These are phyloP conservation scores for Aspergillus intermedius DNA, from an alignment of 2,329 filamentous ascomycete species.

Conservation along the genomic window DNA sequence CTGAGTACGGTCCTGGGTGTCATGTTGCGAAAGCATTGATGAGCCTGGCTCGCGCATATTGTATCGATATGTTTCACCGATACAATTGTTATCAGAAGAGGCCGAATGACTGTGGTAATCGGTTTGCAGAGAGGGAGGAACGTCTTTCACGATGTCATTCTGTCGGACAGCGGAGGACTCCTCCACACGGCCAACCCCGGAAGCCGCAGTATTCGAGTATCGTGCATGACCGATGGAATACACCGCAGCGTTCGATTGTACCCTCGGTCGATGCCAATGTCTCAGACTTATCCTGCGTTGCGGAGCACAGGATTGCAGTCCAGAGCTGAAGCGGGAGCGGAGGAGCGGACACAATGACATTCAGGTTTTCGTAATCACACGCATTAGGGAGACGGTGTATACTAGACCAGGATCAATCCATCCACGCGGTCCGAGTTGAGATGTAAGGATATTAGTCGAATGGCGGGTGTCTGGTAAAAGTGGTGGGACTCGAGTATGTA, in stretches of 20 bases:
- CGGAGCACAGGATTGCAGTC: conserved; percentile 18
- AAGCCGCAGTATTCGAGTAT: conserved; percentile 3
- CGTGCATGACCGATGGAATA: conserved; percentile 8
- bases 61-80: not conserved
- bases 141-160: not conserved
- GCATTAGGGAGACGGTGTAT: conserved; percentile 12
- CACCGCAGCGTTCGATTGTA: conserved; percentile 3
- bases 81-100: not conserved
- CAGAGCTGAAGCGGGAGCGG: conserved; percentile 23
- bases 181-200: not conserved
- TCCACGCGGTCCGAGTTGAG: not conserved
- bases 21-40: too few relatives aligned
- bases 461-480: too few relatives aligned
- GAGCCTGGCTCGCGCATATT: not conserved
- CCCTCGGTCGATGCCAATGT: conserved; percentile 18
- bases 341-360: conserved; percentile 31
- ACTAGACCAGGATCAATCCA: not conserved
- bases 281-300: conserved; percentile 12
- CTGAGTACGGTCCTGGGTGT: too few relatives aligned
- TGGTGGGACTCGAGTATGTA: too few relatives aligned
- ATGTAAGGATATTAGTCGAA: not conserved
- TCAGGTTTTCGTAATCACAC: conserved; percentile 21
- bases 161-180: not conserved
- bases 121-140: not conserved
- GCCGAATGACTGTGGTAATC: not conserved